These are phyloP conservation scores for Curvularia lunata DNA, from an alignment of 2,329 filamentous ascomycete genomes.

Conservation along the genomic window DNA sequence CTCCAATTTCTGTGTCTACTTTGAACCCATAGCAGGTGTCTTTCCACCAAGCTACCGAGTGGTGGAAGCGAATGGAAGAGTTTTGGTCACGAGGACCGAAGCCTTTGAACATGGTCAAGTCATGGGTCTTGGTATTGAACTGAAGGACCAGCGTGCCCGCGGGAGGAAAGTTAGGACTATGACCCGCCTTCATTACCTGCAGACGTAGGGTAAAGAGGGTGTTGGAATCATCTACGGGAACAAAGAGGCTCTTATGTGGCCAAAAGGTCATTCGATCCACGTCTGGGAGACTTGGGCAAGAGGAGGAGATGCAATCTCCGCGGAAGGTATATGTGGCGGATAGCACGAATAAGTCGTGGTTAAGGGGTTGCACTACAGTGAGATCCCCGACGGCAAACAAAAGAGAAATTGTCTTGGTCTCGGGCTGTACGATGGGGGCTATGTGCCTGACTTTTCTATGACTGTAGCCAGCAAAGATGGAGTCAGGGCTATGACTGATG, in stretches of 20 bases:
- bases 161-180: too few species aligned
- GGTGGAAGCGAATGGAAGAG: too few species aligned
- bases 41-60: conserved; percentile 25
- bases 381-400: too few species aligned
- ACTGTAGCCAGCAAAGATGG: background rate
- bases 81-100: background rate
- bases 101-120: conserved; percentile 12
- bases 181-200: too few species aligned
- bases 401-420: conserved; percentile 20
- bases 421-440: conserved; percentile 19
- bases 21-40: conserved; percentile 15
- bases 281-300: background rate
- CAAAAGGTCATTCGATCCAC: background rate
- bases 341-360: too few species aligned
- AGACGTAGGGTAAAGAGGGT: conserved; percentile 5
- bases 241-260: background rate
- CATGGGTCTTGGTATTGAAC: conserved; percentile 22
- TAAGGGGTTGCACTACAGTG: too few species aligned
- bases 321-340: conserved; percentile 23
- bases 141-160: too few species aligned
- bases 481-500: conserved; percentile 12
- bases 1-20: background rate
- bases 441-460: background rate
- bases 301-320: conserved; percentile 13
- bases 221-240: conserved; percentile 9